A percentile compares a stretch with the other conserved stretches of the same genome.
phyloP scores from a whole-genome alignment of 441 rosid species.

The Brassica hybrid region DNA sequence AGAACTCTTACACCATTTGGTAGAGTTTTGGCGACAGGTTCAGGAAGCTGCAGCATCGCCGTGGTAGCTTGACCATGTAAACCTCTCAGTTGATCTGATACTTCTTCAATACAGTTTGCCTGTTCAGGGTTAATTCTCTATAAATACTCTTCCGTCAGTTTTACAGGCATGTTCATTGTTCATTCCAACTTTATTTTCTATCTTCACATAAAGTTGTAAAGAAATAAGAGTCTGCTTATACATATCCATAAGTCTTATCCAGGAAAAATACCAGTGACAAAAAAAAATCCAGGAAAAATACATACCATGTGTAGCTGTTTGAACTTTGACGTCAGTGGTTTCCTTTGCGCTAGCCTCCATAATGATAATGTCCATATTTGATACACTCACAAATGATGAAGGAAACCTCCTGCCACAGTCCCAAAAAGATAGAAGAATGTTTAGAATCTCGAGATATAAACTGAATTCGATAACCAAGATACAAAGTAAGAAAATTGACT shows the following conservation, averaged over 20 bases:
- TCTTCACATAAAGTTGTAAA: constrained; percentile 46
- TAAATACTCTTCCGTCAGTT: constrained; percentile 84
- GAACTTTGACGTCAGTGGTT: constrained; percentile 62
- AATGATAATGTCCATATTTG: constrained; percentile 70
- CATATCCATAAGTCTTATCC: background rate
- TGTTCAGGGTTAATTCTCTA: constrained; percentile 73
- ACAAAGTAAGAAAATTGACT: constrained; percentile 49
- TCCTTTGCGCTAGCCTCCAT: constrained; percentile 67
- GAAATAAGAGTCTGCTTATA: background rate
- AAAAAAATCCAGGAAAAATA: background rate
- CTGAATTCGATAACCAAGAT: background rate
- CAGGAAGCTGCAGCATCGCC: constrained; percentile 71
- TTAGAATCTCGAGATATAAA: background rate
- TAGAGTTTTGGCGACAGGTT: constrained; percentile 61
- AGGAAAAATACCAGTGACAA: background rate
- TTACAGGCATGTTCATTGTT: constrained; percentile 79
- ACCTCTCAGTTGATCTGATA: constrained; percentile 81
- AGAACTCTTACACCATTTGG: constrained; percentile 69
- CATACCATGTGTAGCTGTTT: constrained; percentile 68
- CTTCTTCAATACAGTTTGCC: constrained; percentile 68
- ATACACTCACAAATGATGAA: constrained; percentile 66
- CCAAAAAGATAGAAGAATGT: constrained; percentile 5
- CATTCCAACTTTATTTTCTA: constrained; percentile 69
- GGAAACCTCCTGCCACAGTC: constrained; percentile 72
- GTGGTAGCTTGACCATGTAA: constrained; percentile 64